Percentiles rank a stretch among this genome's conserved stretches.
phyloP scores from a whole-genome alignment of 2,329 filamentous ascomycete genomes.

The Pseudogymnoascus sp. region DNA sequence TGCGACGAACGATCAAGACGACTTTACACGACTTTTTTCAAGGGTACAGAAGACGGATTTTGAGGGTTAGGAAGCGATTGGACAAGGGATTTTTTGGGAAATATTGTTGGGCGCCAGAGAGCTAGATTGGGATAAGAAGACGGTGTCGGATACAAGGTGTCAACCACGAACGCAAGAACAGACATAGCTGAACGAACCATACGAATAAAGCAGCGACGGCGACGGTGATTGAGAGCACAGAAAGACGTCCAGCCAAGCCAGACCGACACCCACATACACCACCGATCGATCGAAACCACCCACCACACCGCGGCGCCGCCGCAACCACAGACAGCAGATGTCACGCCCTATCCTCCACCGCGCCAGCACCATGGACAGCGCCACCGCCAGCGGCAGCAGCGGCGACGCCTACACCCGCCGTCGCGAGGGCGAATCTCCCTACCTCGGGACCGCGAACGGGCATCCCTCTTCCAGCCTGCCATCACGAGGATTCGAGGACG shows the following conservation, averaged over 20 bases:
- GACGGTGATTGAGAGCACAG: background rate
- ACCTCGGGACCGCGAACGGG: background rate
- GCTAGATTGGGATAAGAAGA: background rate
- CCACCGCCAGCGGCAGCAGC: background rate
- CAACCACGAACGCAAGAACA: background rate
- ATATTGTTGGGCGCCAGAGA: background rate
- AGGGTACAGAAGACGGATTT: background rate
- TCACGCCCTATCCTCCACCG: background rate
- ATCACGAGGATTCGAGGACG: background rate
- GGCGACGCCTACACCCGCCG: background rate
- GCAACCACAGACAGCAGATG: constrained; percentile 28
- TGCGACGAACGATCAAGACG: background rate
- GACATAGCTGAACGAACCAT: background rate
- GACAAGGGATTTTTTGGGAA: background rate
- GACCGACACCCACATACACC: background rate
- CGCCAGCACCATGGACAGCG: background rate
- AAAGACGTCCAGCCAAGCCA: background rate
- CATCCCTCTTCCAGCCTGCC: background rate
- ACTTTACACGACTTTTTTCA: background rate
- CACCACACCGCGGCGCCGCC: background rate
- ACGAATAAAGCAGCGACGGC: background rate
- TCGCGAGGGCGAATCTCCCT: background rate
- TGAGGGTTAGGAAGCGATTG: background rate
- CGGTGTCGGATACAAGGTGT: background rate
- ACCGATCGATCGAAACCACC: background rate